These are phyloP conservation scores for Chlorociboria aeruginascens DNA, from an alignment of 495 filamentous ascomycete species.

Conservation along the genomic window DNA sequence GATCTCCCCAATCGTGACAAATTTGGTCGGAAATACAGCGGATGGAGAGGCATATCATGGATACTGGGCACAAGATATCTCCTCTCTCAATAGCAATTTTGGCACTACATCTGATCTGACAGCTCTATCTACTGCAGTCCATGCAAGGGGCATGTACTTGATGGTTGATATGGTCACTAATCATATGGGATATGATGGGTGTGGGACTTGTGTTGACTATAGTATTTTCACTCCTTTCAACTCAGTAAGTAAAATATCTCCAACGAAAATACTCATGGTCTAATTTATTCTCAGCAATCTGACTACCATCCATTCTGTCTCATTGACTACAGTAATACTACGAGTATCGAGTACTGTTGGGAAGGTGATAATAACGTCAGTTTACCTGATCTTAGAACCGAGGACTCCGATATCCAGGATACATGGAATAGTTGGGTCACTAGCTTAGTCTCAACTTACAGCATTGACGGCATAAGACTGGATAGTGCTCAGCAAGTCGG, in stretches of 20 bases:
- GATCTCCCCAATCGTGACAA: slow-evolving; percentile 65
- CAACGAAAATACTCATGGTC: neutral
- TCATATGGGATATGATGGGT: slow-evolving; percentile 57
- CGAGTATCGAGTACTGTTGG: slow-evolving; percentile 24
- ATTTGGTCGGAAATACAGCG: slow-evolving; percentile 37
- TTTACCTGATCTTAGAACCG: slow-evolving; percentile 61
- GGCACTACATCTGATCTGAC: slow-evolving; percentile 55
- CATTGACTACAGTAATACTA: slow-evolving; percentile 53
- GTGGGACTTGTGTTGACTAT: slow-evolving; percentile 45
- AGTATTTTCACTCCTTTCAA: slow-evolving; percentile 54
- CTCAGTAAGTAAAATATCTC: slow-evolving; percentile 13
- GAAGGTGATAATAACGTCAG: slow-evolving; percentile 45
- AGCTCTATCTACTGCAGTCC: slow-evolving; percentile 44
- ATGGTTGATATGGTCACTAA: slow-evolving; percentile 78
- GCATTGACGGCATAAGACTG: slow-evolving; percentile 67
- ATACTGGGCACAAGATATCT: slow-evolving; percentile 64
- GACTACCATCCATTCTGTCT: slow-evolving; percentile 60
- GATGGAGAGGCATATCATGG: slow-evolving; percentile 58
- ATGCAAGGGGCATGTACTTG: slow-evolving; percentile 55
- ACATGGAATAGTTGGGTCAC: slow-evolving; percentile 57
- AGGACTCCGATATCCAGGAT: slow-evolving; percentile 38
- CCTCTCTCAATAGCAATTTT: slow-evolving; percentile 50
- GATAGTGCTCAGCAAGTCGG: slow-evolving; percentile 67
- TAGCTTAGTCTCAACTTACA: slow-evolving; percentile 52
- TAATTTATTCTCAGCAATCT: slow-evolving; percentile 10